Evolutionary conservation across 495 filamentous ascomycete genomes (phyloP).

Genomic region (Lasiosphaeris hirsuta): DNA sequence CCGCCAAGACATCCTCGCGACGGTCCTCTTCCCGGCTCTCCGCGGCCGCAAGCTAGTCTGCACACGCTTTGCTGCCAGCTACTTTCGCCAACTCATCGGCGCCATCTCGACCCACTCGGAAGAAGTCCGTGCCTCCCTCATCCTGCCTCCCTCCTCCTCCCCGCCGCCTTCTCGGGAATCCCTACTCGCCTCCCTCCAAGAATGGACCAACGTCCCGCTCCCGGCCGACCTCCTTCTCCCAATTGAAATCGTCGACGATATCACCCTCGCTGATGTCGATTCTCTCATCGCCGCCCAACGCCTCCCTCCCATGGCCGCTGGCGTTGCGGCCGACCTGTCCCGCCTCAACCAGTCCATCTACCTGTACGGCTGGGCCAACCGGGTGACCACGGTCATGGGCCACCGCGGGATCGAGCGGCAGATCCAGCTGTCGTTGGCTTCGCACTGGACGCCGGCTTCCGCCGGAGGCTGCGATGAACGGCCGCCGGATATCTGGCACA

Average conservation of each 20-base stretch:
- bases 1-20: constrained; percentile 31
- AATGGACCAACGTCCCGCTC: constrained; percentile 26
- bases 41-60: constrained; percentile 35
- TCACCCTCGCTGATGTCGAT: constrained; percentile 16
- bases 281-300: constrained; percentile 8
- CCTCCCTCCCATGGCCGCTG: constrained; percentile 28
- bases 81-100: constrained; percentile 38
- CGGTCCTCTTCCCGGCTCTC: constrained; percentile 36
- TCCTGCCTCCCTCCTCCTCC: constrained; percentile 21
- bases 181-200: constrained; percentile 16
- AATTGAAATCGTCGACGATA: constrained; percentile 27
- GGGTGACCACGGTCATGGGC: constrained; percentile 28
- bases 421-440: constrained; percentile 24
- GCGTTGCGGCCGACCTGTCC: constrained; percentile 26
- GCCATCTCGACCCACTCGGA: constrained; percentile 39
- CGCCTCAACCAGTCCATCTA: constrained; percentile 32
- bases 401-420: constrained; percentile 33
- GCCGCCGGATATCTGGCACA: constrained; percentile 31
- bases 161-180: background rate
- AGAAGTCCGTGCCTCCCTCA: constrained; percentile 29
- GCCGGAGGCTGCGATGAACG: constrained; percentile 9
- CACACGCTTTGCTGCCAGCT: constrained; percentile 32
- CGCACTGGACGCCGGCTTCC: constrained; percentile 18
- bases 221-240: constrained; percentile 27
- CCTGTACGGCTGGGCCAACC: constrained; percentile 28